A percentile compares a stretch with the other conserved stretches of the same genome.
These are phyloP conservation scores for Arxiozyma bovina DNA, from an alignment of 1,139 yeast genomes.

Conservation along the genomic window DNA sequence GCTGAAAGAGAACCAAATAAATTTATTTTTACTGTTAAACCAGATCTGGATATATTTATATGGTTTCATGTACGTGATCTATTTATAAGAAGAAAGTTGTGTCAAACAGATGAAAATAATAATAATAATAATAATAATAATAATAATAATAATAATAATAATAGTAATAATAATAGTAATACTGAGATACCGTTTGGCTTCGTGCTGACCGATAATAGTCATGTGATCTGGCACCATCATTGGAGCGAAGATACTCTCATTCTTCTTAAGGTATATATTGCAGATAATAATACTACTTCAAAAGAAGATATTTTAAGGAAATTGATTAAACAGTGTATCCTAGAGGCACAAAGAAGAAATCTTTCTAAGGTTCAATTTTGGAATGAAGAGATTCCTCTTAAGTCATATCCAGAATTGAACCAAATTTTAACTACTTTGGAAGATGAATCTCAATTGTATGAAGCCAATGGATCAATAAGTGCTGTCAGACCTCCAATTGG, in stretches of 20 bases:
- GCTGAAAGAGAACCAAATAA: conserved; percentile 30
- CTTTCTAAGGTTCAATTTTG: conserved; percentile 24
- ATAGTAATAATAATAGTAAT: too few species aligned
- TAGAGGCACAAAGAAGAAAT: conserved; percentile 17
- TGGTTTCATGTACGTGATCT: conserved; percentile 40
- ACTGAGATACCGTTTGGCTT: conserved; percentile 29
- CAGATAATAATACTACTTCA: conserved; percentile 9
- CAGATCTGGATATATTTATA: conserved; percentile 34
- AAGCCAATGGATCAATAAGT: conserved; percentile 27
- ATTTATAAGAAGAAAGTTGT: conserved; percentile 26
- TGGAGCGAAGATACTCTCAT: conserved; percentile 35
- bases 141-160: too few species aligned
- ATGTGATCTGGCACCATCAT: conserved; percentile 42
- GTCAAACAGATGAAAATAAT: conserved; percentile 10
- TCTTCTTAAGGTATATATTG: conserved; percentile 26
- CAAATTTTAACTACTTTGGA: conserved; percentile 14
- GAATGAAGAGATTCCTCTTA: conserved; percentile 28
- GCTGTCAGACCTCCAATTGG: conserved; percentile 28
- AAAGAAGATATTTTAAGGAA: conserved; percentile 14
- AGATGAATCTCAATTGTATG: conserved; percentile 16
- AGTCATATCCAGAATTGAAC: conserved; percentile 17
- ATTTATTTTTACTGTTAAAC: conserved; percentile 32
- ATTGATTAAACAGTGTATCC: conserved; percentile 20
- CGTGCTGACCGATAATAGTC: conserved; percentile 24
- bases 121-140: too few species aligned